These are phyloP conservation scores for Plicaturopsis crispa DNA, from an alignment of 768 basidiomycete genomes.

Conservation along the genomic window DNA sequence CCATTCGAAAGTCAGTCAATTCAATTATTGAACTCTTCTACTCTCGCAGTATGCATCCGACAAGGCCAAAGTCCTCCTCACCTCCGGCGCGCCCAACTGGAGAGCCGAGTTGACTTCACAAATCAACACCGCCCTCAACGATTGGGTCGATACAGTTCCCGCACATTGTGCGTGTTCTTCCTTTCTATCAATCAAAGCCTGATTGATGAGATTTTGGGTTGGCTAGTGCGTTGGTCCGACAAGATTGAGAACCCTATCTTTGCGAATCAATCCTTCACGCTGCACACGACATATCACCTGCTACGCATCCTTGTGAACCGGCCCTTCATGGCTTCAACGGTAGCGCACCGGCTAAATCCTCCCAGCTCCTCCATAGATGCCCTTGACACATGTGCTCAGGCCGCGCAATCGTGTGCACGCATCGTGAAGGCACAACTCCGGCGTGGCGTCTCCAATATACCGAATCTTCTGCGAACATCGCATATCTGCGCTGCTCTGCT, in stretches of 20 bases:
- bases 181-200: neutral
- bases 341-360: conserved; percentile 13
- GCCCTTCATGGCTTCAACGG: conserved; percentile 48
- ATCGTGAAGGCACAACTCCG: conserved; percentile 48
- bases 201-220: conserved; percentile 4
- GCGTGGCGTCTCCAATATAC: conserved; percentile 35
- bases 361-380: conserved; percentile 33
- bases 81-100: conserved; percentile 44
- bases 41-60: conserved; percentile 60
- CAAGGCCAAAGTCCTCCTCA: conserved; percentile 48
- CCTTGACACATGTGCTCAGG: conserved; percentile 49
- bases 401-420: conserved; percentile 51
- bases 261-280: conserved; percentile 47
- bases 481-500: conserved; percentile 31
- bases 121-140: conserved; percentile 60
- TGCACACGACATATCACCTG: conserved; percentile 55
- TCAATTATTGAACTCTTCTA: neutral
- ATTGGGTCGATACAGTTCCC: conserved; percentile 67
- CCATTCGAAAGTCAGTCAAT: conserved; percentile 4
- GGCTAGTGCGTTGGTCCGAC: conserved; percentile 52
- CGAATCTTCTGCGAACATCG: conserved; percentile 34
- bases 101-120: conserved; percentile 55
- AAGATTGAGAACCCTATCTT: conserved; percentile 37
- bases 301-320: conserved; percentile 63
- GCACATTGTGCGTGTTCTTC: conserved; percentile 43